phyloP scores from a whole-genome alignment of 805 yeast species.

The Ogataea chonburiensis region DNA sequence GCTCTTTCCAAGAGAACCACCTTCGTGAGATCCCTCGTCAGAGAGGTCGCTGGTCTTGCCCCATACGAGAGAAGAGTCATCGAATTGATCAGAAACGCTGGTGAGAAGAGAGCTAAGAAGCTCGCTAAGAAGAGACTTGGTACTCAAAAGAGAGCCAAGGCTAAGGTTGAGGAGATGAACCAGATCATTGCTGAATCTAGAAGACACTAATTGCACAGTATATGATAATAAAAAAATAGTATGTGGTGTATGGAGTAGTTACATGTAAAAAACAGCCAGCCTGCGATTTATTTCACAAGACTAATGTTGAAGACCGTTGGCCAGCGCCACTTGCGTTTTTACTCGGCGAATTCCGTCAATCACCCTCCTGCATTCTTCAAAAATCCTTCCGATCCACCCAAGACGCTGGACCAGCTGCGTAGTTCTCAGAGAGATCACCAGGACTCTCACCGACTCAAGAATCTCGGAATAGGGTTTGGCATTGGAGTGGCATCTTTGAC shows the following conservation, averaged over 20 bases:
- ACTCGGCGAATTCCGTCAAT: slow-evolving; percentile 2
- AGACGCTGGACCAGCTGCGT: slow-evolving; percentile 29
- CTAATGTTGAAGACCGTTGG: slow-evolving; percentile 5
- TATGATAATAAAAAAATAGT: slow-evolving; percentile 11
- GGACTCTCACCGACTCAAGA: slow-evolving; percentile 9
- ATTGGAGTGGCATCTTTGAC: slow-evolving; percentile 17
- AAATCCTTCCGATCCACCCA: slow-evolving; percentile 29
- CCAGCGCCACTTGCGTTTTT: slow-evolving; percentile 6
- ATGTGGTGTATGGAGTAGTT: slow-evolving; percentile 12
- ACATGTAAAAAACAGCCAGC: too few relatives aligned
- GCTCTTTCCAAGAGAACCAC: slow-evolving; percentile 91
- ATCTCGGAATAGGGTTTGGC: slow-evolving; percentile 19
- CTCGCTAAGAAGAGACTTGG: slow-evolving; percentile 99
- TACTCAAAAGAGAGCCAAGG: slow-evolving; percentile 99
- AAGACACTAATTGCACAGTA: slow-evolving; percentile 62
- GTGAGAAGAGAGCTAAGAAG: slow-evolving; percentile 99
- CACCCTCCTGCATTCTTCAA: slow-evolving; percentile 28
- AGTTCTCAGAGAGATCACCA: background rate
- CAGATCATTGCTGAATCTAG: slow-evolving; percentile 94
- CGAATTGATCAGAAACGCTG: slow-evolving; percentile 99
- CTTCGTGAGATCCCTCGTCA: slow-evolving; percentile 92
- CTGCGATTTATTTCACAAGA: too few relatives aligned
- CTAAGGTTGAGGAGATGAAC: slow-evolving; percentile 99
- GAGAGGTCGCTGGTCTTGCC: slow-evolving; percentile 98
- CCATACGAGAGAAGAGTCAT: slow-evolving; percentile 99